Base-by-base conservation (phyloP, 2,329 filamentous ascomycete species). In the Phyllosticta capitalensis region DNA sequence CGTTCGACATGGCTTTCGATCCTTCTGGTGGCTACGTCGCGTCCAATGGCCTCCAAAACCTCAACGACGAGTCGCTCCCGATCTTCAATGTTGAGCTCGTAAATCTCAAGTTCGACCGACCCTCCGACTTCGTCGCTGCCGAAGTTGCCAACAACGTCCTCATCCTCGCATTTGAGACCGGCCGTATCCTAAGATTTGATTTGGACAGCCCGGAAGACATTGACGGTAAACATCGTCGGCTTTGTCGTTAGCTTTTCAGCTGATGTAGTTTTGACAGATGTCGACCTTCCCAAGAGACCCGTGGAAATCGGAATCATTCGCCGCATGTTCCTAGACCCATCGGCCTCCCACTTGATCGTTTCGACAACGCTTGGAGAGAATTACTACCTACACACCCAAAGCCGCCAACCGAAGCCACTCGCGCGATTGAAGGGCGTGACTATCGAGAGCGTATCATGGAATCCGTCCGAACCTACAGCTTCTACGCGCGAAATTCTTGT, bases 141-240 rank as follows among this genome's bases (percentile, higher is more conserved):
- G 92, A 96, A 74, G 92, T 97, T 59, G 92, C 92, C 64, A 97
- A 99, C 75, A 96, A 99, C 78, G 92, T 97, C 63, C 82, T 99
- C 60, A 86, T 97, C 21, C 80, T 99, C 56, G 94, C 94, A 49
- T 82, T 99, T 45, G 92, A 91, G 5, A 96, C 92, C 61, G 90
- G 91, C 55, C 87, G 92, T 66, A 94, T 99, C 64, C 78, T 99
- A 61, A 85, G 94, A 62, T 99, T 99, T 72, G 94, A 97, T 72
- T 78, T 97, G 56, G 91, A 96, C 73, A 89, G 87, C 68, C 89
- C 94, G 5, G 90, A 92, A 69, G 94, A 99, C 73, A 96, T 99
- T 68, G 94, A 99, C 76, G 74, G 73, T 76, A 56, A 5, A 10
- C 17, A 24, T 24, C 14, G n/a, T 12, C 4, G 12, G 26, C 20